A percentile compares a stretch with the other conserved stretches of the same genome.
phyloP scores from a whole-genome alignment of 768 basidiomycete genomes.

The Auriculariales sp. region DNA sequence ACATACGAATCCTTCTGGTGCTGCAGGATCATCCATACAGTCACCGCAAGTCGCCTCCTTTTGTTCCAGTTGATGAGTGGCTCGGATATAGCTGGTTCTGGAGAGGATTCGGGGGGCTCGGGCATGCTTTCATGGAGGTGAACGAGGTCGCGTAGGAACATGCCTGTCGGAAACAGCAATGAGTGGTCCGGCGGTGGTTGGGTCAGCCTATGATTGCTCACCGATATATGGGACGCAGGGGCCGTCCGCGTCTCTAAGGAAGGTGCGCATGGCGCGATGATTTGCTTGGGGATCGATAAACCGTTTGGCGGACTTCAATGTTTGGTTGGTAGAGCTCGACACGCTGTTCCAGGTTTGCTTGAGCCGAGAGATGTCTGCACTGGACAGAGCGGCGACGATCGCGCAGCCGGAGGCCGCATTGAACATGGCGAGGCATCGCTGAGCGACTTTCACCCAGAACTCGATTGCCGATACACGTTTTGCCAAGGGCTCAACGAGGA shows the following conservation, averaged over 20 bases:
- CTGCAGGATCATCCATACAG: slow-evolving; percentile 37
- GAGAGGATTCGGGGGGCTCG: slow-evolving; percentile 13
- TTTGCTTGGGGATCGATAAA: slow-evolving; percentile 45
- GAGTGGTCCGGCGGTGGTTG: neutral
- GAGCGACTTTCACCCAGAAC: slow-evolving; percentile 62
- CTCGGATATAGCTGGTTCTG: neutral
- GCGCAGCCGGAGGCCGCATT: slow-evolving; percentile 59
- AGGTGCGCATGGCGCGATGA: slow-evolving; percentile 39
- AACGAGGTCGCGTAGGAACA: slow-evolving; percentile 46
- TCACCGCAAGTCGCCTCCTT: slow-evolving; percentile 41
- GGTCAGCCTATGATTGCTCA: neutral
- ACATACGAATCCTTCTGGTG: slow-evolving; percentile 40
- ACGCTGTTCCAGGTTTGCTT: slow-evolving; percentile 1
- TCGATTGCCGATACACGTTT: slow-evolving; percentile 47
- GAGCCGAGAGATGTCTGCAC: slow-evolving; percentile 10
- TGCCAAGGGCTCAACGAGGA: slow-evolving; percentile 36
- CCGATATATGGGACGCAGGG: slow-evolving; percentile 55
- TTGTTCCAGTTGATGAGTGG: slow-evolving; percentile 36
- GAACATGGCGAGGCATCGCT: slow-evolving; percentile 52
- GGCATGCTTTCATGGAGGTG: slow-evolving; percentile 37
- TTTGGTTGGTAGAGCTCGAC: neutral
- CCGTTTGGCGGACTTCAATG: slow-evolving; percentile 20
- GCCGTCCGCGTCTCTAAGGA: slow-evolving; percentile 20
- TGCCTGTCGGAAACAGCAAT: slow-evolving; percentile 7
- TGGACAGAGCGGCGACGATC: slow-evolving; percentile 47